Conservation (phyloP, 306 rosid genomes). For the Acacia acuminata region DNA sequence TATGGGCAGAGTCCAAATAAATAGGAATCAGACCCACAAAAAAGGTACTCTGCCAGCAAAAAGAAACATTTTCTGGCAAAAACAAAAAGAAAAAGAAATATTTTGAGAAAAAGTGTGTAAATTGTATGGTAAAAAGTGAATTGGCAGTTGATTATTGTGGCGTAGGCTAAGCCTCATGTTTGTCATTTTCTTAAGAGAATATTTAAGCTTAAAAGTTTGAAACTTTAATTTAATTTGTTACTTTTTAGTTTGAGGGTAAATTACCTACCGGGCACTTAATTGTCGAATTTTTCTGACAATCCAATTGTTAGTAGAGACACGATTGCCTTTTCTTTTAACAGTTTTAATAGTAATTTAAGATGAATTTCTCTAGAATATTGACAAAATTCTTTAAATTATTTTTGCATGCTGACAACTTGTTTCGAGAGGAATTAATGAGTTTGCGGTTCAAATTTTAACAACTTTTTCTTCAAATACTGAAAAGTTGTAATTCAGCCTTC, state of each 20-base stretch:
- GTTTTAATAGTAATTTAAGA: neutral
- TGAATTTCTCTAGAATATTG: too few species aligned
- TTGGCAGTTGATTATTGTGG: neutral
- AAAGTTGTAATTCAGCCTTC: too few species aligned
- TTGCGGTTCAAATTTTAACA: too few species aligned
- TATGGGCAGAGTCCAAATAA: neutral
- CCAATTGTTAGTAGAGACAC: neutral
- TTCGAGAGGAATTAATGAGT: too few species aligned
- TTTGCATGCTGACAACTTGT: too few species aligned
- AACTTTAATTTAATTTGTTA: too few species aligned
- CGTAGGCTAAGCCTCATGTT: neutral
- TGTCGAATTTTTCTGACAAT: neutral
- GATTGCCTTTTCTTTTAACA: neutral
- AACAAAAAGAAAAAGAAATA: too few species aligned
- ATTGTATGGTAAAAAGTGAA: neutral
- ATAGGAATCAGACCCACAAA: neutral
- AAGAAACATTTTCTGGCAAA: neutral
- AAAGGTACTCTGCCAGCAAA: neutral
- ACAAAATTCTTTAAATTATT: too few species aligned
- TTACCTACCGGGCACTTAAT: neutral
- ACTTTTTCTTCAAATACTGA: too few species aligned
- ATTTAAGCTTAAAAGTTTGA: neutral
- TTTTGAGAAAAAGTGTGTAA: neutral
- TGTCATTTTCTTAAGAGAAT: neutral
- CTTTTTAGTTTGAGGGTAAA: neutral